phyloP scores from a whole-genome alignment of 768 basidiomycete species.

The Agaricus subrufescens region DNA sequence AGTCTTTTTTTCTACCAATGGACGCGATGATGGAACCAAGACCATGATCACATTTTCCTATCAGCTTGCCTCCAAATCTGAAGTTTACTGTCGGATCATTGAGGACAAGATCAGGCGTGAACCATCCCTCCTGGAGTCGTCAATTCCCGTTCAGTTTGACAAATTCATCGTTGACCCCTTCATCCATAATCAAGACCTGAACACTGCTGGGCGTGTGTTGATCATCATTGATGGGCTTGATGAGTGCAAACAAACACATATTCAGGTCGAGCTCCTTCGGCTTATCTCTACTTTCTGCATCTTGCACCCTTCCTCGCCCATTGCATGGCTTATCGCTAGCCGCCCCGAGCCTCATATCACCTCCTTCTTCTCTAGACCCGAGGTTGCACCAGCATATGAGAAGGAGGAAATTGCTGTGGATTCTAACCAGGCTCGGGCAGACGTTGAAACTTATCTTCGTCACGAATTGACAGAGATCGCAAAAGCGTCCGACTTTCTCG shows the following conservation, averaged over 20 bases:
- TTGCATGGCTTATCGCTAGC: too few relatives aligned
- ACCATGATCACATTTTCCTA: slow-evolving; percentile 9
- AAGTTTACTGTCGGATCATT: neutral
- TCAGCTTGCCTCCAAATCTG: neutral
- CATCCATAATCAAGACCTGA: neutral
- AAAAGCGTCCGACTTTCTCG: neutral
- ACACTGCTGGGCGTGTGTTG: neutral
- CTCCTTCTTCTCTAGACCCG: too few relatives aligned
- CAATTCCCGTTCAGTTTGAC: neutral
- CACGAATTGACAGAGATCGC: too few relatives aligned
- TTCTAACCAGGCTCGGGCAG: too few relatives aligned
- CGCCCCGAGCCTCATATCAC: too few relatives aligned
- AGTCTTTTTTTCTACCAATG: neutral
- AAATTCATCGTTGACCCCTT: neutral
- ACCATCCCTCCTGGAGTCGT: neutral
- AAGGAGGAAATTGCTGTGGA: too few relatives aligned
- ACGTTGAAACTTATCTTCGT: too few relatives aligned
- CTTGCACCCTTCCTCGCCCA: too few relatives aligned
- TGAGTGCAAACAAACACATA: neutral
- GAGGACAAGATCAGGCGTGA: too few relatives aligned
- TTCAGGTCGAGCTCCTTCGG: too few relatives aligned
- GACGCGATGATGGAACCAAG: neutral
- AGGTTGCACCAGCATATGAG: too few relatives aligned
- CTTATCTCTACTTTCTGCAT: too few relatives aligned
- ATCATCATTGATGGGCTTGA: neutral